Percentiles rank a stretch among this genome's conserved stretches.
phyloP scores from a whole-genome alignment of 129 eudicot genomes.

The Artemisia argyi region DNA sequence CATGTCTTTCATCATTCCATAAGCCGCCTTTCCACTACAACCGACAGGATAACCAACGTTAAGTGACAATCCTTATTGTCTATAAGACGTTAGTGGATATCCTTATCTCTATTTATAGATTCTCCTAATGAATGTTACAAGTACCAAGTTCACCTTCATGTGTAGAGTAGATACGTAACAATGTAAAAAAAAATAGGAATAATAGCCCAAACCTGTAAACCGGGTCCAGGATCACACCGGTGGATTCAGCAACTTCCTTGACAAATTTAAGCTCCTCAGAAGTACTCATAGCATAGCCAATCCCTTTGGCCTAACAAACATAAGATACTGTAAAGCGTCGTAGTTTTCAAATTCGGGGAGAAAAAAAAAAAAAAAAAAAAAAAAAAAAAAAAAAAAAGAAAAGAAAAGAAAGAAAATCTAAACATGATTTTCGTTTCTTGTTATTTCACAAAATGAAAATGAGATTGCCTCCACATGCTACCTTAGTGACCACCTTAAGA shows the following conservation, averaged over 20 bases:
- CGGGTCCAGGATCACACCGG: conserved; percentile 92
- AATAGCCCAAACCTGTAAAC: conserved; percentile 73
- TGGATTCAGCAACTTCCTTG: conserved; percentile 72
- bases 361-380: not conserved
- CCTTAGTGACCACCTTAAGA: not conserved
- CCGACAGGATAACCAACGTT: no score
- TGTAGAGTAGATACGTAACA: not conserved
- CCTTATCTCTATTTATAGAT: not conserved
- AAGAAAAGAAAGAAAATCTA: not conserved
- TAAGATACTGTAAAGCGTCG: not conserved
- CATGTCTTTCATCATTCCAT: conserved; percentile 89
- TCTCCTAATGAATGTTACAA: not conserved
- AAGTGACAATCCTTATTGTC: no score
- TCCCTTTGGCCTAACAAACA: conserved; percentile 77
- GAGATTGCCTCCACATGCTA: not conserved
- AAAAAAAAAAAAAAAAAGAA: no score
- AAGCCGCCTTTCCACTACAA: conserved; percentile 90
- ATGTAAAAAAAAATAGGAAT: conserved; percentile 1
- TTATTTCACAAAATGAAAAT: not conserved
- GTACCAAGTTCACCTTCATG: not conserved
- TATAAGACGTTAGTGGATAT: not conserved
- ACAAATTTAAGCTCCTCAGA: conserved; percentile 85
- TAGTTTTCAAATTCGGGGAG: not conserved
- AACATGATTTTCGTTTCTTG: not conserved
- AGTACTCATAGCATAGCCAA: conserved; percentile 92